Evolutionary conservation across 768 basidiomycete species (phyloP).

Genomic region (Auriscalpium microsporum): DNA sequence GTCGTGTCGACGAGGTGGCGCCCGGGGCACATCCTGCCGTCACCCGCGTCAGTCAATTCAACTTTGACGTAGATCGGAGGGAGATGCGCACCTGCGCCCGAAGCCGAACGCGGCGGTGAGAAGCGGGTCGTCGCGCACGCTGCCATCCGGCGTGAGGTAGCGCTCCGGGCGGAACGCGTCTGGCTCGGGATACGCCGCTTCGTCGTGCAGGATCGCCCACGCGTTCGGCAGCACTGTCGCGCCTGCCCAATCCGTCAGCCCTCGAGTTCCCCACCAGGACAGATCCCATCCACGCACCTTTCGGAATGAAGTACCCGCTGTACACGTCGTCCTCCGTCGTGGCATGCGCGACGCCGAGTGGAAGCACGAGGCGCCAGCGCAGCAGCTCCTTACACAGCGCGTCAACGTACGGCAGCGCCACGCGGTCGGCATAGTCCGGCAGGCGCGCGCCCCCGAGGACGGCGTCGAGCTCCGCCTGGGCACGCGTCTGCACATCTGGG

Average conservation of each 20-base stretch:
- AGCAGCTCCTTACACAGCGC: conserved; percentile 5
- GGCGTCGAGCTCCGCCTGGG: conserved; percentile 13
- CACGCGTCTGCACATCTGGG: conserved; percentile 2
- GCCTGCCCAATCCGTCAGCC: too few relatives aligned
- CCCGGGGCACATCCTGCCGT: conserved; percentile 12
- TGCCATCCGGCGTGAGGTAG: conserved; percentile 4
- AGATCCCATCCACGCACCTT: background rate
- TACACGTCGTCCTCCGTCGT: conserved; percentile 4
- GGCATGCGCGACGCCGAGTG: conserved; percentile 4
- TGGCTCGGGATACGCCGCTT: conserved; percentile 9
- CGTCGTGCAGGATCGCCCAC: conserved; percentile 18
- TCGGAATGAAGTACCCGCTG: conserved; percentile 1
- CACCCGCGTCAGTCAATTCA: background rate
- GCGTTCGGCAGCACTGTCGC: conserved; percentile 4
- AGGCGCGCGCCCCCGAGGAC: conserved; percentile 15
- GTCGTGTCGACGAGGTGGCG: conserved; percentile 13
- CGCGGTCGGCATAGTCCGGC: conserved; percentile 13
- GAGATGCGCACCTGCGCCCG: conserved; percentile 1
- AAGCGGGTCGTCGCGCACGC: conserved; percentile 1
- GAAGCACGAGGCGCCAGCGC: conserved; percentile 6
- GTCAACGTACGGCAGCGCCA: conserved; percentile 18
- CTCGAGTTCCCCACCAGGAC: too few relatives aligned
- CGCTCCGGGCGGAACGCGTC: conserved; percentile 8
- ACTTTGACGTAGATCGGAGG: background rate
- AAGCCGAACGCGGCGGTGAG: conserved; percentile 3